Percentiles rank a stretch among this genome's conserved stretches.
Conservation (phyloP, 2,329 filamentous ascomycete species). For the Pseudonectria buxi region DNA sequence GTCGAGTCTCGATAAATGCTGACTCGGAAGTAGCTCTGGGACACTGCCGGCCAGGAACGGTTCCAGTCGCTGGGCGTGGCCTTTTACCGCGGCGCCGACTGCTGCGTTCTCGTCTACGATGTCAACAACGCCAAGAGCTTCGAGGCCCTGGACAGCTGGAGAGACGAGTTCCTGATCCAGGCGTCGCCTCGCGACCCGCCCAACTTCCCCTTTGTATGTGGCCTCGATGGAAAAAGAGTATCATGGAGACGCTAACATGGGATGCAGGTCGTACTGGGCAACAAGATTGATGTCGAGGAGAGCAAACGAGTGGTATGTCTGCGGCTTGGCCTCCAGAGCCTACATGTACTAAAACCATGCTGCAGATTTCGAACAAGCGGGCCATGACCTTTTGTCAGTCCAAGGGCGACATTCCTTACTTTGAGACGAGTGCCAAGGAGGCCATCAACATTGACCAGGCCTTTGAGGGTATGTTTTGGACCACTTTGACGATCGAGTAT, state of each 20-base stretch:
- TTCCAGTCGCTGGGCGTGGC: conserved; percentile 96
- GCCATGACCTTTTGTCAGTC: conserved; percentile 97
- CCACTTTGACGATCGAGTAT: neutral
- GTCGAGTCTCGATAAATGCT: neutral
- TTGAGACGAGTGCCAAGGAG: conserved; percentile 98
- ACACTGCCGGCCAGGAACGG: conserved; percentile 93
- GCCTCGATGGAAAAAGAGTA: too few species aligned
- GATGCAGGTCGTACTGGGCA: conserved; percentile 79
- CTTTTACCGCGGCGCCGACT: conserved; percentile 96
- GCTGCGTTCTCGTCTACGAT: conserved; percentile 95
- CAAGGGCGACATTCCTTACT: conserved; percentile 96
- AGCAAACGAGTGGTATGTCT: conserved; percentile 75
- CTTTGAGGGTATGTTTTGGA: conserved; percentile 50
- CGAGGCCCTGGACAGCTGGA: conserved; percentile 95
- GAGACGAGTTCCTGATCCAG: conserved; percentile 97
- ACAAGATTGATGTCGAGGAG: conserved; percentile 98
- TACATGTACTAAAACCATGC: conserved; percentile 4
- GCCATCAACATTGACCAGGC: conserved; percentile 92
- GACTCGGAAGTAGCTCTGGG: conserved; percentile 68
- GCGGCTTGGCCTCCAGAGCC: neutral
- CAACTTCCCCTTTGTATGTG: conserved; percentile 89
- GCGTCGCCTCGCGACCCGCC: conserved; percentile 93
- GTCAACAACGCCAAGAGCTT: conserved; percentile 99
- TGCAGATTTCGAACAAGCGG: conserved; percentile 86
- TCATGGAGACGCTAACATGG: conserved; percentile 12